phyloP scores from a whole-genome alignment of 2,329 filamentous ascomycete genomes.

The Aspergillus bombycis region DNA sequence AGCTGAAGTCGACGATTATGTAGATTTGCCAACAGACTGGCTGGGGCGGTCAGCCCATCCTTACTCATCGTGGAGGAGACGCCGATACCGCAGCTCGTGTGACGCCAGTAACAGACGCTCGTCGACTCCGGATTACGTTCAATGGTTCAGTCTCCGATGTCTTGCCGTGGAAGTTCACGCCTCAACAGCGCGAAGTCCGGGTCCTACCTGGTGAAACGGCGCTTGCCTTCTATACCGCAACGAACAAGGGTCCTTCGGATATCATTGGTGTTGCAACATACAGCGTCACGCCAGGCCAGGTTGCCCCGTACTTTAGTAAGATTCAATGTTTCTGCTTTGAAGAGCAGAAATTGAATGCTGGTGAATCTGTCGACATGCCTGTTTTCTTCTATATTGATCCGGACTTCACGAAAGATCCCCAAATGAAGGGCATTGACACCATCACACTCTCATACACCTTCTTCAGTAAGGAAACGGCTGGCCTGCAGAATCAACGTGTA shows the following conservation, averaged over 20 bases:
- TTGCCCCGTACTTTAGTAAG: conserved; percentile 97
- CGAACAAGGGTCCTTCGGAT: conserved; percentile 84
- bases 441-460: conserved; percentile 97
- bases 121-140: conserved; percentile 92
- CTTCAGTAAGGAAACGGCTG: conserved; percentile 70
- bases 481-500: background rate
- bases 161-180: conserved; percentile 94
- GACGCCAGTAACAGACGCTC: conserved; percentile 75
- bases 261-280: conserved; percentile 99
- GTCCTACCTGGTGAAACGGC: conserved; percentile 96
- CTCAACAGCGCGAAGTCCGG: conserved; percentile 94
- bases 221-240: conserved; percentile 95
- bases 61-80: conserved; percentile 70
- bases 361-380: conserved; percentile 98
- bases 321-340: conserved; percentile 99
- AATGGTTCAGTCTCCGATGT: conserved; percentile 93
- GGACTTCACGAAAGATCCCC: conserved; percentile 86
- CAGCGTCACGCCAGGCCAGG: conserved; percentile 92
- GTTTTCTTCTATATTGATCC: conserved; percentile 99
- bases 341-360: conserved; percentile 89
- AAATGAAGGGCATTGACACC: conserved; percentile 92
- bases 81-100: conserved; percentile 75
- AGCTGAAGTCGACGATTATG: background rate
- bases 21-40: conserved; percentile 60
- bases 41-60: conserved; percentile 91